Conservation (phyloP, 768 basidiomycete genomes). For the Goffeauzyma gilvescens region DNA sequence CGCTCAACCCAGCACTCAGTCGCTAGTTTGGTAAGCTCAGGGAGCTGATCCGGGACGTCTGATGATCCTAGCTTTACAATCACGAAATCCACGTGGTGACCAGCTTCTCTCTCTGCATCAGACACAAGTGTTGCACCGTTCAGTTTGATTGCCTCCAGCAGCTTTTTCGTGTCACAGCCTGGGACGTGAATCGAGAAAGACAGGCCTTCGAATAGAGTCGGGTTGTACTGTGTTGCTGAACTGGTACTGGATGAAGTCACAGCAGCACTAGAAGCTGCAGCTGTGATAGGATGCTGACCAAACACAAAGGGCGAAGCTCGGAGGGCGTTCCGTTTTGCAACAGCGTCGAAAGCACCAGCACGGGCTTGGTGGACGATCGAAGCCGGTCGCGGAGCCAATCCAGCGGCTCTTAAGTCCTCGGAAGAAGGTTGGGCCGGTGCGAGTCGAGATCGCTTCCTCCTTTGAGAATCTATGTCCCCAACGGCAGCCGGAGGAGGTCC, state of each 20-base stretch:
- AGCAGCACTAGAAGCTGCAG: too few species aligned
- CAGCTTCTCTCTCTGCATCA: slow-evolving; percentile 14
- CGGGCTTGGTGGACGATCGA: too few species aligned
- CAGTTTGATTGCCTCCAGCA: slow-evolving; percentile 17
- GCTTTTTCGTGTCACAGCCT: slow-evolving; percentile 13
- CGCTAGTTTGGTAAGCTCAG: slow-evolving; percentile 32
- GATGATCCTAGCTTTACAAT: slow-evolving; percentile 23
- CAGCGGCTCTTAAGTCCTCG: too few species aligned
- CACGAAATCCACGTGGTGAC: slow-evolving; percentile 22
- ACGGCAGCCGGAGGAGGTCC: too few species aligned
- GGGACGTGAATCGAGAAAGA: slow-evolving; percentile 19
- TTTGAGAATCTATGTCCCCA: not conserved
- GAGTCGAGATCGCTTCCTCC: not conserved
- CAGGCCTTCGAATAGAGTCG: slow-evolving; percentile 19
- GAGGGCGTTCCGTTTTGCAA: not conserved
- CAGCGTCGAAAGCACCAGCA: not conserved
- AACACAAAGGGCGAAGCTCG: not conserved
- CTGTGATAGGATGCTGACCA: too few species aligned
- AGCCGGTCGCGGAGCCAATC: slow-evolving; percentile 1
- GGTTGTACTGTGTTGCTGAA: slow-evolving; percentile 2
- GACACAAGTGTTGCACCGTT: slow-evolving; percentile 16
- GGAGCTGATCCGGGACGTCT: not conserved
- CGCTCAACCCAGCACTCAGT: slow-evolving; percentile 90
- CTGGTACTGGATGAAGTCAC: too few species aligned
- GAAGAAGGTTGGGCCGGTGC: not conserved